These are phyloP conservation scores for Rhododendron ferrugineum DNA, from an alignment of 148 eudicot species.

Conservation along the genomic window DNA sequence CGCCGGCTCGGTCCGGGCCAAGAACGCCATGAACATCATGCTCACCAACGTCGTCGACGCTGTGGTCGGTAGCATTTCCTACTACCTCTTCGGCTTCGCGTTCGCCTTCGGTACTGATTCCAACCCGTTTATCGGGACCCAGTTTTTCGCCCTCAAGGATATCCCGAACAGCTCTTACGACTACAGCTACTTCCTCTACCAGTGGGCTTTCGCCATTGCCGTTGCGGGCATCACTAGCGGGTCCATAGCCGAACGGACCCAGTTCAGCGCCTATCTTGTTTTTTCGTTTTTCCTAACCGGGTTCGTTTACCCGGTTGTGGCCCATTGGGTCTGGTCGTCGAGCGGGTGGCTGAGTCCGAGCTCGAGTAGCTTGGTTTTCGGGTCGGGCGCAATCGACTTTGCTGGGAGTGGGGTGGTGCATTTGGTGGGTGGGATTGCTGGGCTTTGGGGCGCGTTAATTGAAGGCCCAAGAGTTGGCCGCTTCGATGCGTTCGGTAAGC, in stretches of 20 bases:
- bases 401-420: slow-evolving; percentile 74
- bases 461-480: slow-evolving; percentile 77
- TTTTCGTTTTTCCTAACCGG: slow-evolving; percentile 58
- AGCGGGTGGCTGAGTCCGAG: slow-evolving; percentile 58
- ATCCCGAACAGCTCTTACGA: slow-evolving; percentile 41
- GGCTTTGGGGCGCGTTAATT: slow-evolving; percentile 55
- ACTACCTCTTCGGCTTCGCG: slow-evolving; percentile 72
- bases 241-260: slow-evolving; percentile 76
- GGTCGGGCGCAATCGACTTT: slow-evolving; percentile 64
- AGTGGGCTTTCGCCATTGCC: slow-evolving; percentile 84
- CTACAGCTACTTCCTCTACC: slow-evolving; percentile 69
- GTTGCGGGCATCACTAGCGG: slow-evolving; percentile 79
- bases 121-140: slow-evolving; percentile 61
- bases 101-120: slow-evolving; percentile 61
- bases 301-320: slow-evolving; percentile 73
- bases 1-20: slow-evolving; percentile 79
- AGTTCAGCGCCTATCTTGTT: slow-evolving; percentile 59
- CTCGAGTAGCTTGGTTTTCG: slow-evolving; percentile 32
- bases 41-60: slow-evolving; percentile 81
- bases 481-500: slow-evolving; percentile 57
- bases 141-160: slow-evolving; percentile 52
- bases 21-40: slow-evolving; percentile 77
- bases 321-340: slow-evolving; percentile 75
- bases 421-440: slow-evolving; percentile 63
- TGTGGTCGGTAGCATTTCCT: slow-evolving; percentile 65